Percentiles rank a stretch among this genome's conserved stretches.
Evolutionary conservation across 2,329 filamentous ascomycete genomes (phyloP).

Genomic region (Aureobasidium subglaciale): DNA sequence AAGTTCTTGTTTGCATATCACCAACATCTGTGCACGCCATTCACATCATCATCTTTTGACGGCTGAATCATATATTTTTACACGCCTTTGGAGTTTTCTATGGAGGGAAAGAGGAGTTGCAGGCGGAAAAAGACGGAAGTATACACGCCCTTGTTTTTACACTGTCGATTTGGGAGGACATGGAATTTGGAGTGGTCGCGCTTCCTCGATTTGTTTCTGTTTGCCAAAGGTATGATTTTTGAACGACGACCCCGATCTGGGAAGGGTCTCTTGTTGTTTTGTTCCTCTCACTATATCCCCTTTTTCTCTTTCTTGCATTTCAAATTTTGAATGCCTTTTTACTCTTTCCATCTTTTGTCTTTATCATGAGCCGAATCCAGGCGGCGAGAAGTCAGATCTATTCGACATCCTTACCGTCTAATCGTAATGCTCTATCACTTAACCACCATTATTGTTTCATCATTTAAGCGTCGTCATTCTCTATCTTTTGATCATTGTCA

Average conservation of each 20-base stretch:
- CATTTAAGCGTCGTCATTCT: background rate
- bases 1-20: constrained; percentile 2
- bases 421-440: constrained; percentile 11
- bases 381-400: constrained; percentile 2
- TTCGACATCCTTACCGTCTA: constrained; percentile 14
- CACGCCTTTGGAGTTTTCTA: background rate
- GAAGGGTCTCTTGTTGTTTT: no score
- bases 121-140: constrained; percentile 3
- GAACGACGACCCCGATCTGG: background rate
- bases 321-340: background rate
- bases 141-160: background rate
- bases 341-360: background rate
- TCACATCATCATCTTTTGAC: constrained; percentile 9
- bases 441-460: background rate
- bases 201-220: background rate
- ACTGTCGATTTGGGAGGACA: background rate
- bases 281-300: background rate
- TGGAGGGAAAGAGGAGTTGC: background rate
- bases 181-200: background rate
- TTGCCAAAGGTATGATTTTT: background rate
- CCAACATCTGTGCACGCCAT: constrained; percentile 7
- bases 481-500: no score
- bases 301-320: constrained; percentile 5
- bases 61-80: constrained; percentile 10
- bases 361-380: constrained; percentile 11